Evolutionary conservation across 108 stramenopile species (phyloP), one percentile per base, ranked within the genome.

Genomic region (Discostella pseudostelligera): DNA sequence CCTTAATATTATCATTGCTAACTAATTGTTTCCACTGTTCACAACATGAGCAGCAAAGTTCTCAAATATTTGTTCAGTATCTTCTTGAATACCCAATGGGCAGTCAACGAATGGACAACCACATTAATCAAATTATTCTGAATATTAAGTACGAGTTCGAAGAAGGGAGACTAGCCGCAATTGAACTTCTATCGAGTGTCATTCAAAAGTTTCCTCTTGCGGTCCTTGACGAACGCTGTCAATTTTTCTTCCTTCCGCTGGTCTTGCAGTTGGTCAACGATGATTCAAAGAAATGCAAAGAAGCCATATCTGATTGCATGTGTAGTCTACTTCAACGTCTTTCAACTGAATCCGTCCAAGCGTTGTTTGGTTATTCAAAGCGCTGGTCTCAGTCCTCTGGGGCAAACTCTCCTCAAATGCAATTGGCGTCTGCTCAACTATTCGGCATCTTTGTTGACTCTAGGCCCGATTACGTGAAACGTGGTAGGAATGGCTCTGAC

Each of bases 81-180:
- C 86, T 97, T 19, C 17, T 97, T n/a, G 84, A 86, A 20, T 97
- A 94, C 67, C 94, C 94, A 1, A 82, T 97, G 78, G 89, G 89
- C 3, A 80, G 82, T 35, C 80, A 84, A 40, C 62, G 87, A 25
- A 58, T 92, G 26, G 87, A 90, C 47, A 66, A 78, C 28, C 87
- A 92, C 45, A 62, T 97, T 50, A 83, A 84, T 46, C 89, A 94
- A 59, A 68, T 93, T 24, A 63, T 95, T 17, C 67, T 89, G 3
- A 97, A 97, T 70, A 73, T 90, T 13, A 86, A 86, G 29, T 97
- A 95, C 65, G 90, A 94, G 64, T 88, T 85, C 64, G 86, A 90
- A 56, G 96, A 94, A 32, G 96, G 96, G 8, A 62, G 94, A 61
- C 55, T 87, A 35, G 85, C 92, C 13, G 96, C 86, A 21, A 75